Base-by-base conservation (phyloP, 345 rosid genomes). In the Sisymbrium irio region DNA sequence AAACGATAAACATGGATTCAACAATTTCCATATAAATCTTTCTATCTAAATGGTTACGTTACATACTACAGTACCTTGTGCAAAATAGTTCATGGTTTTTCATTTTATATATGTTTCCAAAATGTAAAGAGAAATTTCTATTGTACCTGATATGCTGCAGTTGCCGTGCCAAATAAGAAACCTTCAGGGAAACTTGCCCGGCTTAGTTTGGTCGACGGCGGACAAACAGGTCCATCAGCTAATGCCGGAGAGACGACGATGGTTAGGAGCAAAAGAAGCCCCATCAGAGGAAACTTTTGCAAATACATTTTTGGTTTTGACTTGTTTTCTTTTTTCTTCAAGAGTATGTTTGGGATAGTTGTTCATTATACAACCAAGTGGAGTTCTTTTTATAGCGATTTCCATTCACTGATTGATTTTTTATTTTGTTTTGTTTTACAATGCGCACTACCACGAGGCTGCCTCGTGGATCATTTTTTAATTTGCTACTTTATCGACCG, bases 161-260 rank as follows among this genome's bases (percentile, higher is more conserved):
- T 74, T 7, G 79, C 79, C 0, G 79, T 79, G 17, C 79, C 82
- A 51, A 79, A 79, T 11, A 75, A 0, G 61, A 81, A 78, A 17
- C 70, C 81, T 30, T 20, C 11, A 17, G 71, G 74, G 17, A 80
- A 62, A 54, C 68, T 58, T 63, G 11, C 72, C 3, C 80, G 64
- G 50, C 68, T 77, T n/a, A 77, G 74, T 33, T 61, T 61, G 15
- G 17, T 33, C 22, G 74, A 7, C 2, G 64, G 13, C 0, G 74
- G 79, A 22, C 79, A 75, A 42, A 68, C 74, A 22, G 79, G 74
- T 12, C 33, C 74, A 25, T 69, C 57, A 7, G 74, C 69, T 14
- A 2, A 68, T 25, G 33, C 35, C 6, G 20, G 35, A 51, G 57
- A 75, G 9, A 17, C 69, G 4, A 68, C 40, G 18, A 75, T 5